A percentile compares a stretch with the other conserved stretches of the same genome.
These are phyloP conservation scores for Aegle marmelos DNA, from an alignment of 345 rosid genomes.

Conservation along the genomic window DNA sequence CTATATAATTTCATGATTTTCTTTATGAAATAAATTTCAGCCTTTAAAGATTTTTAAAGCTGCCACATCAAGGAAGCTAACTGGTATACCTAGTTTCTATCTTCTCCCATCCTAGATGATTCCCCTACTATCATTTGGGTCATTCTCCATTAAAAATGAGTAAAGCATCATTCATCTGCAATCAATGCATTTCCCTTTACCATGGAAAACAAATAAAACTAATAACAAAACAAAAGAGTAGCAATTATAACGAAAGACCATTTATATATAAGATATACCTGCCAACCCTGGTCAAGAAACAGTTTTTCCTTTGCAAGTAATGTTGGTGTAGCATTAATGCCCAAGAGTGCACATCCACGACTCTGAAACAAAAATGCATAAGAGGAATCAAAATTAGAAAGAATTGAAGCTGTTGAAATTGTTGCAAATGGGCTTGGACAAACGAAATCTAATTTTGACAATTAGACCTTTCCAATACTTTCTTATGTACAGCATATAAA, in stretches of 20 bases:
- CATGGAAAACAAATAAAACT: not conserved
- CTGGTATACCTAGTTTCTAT: not conserved
- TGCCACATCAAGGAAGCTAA: not conserved
- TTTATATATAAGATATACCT: constrained; percentile 47
- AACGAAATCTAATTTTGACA: too few species aligned
- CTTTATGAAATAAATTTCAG: not conserved
- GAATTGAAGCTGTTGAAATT: too few species aligned
- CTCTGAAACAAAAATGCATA: constrained; percentile 51
- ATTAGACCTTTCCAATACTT: too few species aligned
- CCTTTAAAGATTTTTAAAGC: not conserved
- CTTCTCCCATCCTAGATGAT: constrained; percentile 1
- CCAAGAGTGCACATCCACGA: constrained; percentile 89
- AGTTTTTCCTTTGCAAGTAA: constrained; percentile 75
- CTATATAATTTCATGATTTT: not conserved
- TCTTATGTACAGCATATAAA: too few species aligned
- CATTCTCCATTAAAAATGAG: not conserved
- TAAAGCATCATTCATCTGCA: not conserved
- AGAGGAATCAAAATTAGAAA: not conserved
- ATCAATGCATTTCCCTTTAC: not conserved
- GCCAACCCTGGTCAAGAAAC: constrained; percentile 92
- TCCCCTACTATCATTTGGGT: not conserved
- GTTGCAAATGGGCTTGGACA: too few species aligned
- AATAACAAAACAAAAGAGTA: not conserved
- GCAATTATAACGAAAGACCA: not conserved
- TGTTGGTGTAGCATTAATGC: constrained; percentile 85